Conservation (phyloP, 2,329 filamentous ascomycete species). For the Alternaria ventricosa region DNA sequence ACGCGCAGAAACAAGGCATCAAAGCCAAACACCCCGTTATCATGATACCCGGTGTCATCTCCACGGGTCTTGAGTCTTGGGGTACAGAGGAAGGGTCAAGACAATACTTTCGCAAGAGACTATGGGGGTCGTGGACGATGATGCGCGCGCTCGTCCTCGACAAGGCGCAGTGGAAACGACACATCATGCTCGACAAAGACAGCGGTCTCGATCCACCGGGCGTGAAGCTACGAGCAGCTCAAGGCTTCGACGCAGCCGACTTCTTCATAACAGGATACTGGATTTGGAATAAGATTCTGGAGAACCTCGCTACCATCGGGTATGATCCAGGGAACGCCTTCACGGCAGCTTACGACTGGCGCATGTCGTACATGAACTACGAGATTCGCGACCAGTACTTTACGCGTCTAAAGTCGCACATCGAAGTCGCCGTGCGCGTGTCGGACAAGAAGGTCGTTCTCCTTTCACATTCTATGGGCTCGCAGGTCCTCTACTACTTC, state of each 20-base stretch:
- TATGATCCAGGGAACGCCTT: constrained; percentile 86
- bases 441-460: constrained; percentile 81
- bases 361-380: constrained; percentile 86
- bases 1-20: constrained; percentile 81
- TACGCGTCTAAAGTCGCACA: constrained; percentile 84
- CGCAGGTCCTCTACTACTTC: constrained; percentile 88
- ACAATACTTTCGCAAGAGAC: constrained; percentile 88
- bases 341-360: constrained; percentile 84
- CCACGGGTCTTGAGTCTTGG: constrained; percentile 96
- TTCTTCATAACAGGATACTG: constrained; percentile 92
- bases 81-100: constrained; percentile 84
- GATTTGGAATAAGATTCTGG: constrained; percentile 99
- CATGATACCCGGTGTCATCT: constrained; percentile 98
- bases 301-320: constrained; percentile 93
- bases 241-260: constrained; percentile 96
- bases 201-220: constrained; percentile 90
- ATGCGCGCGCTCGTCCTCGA: constrained; percentile 93
- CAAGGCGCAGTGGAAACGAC: constrained; percentile 92
- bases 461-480: constrained; percentile 96
- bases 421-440: constrained; percentile 80
- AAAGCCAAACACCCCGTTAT: constrained; percentile 85
- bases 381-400: constrained; percentile 95
- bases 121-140: constrained; percentile 99
- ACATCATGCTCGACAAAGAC: constrained; percentile 93
- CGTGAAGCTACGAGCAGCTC: constrained; percentile 88